These are phyloP conservation scores for Boletus smithii DNA, from an alignment of 1,284 basidiomycete species.

Conservation along the genomic window DNA sequence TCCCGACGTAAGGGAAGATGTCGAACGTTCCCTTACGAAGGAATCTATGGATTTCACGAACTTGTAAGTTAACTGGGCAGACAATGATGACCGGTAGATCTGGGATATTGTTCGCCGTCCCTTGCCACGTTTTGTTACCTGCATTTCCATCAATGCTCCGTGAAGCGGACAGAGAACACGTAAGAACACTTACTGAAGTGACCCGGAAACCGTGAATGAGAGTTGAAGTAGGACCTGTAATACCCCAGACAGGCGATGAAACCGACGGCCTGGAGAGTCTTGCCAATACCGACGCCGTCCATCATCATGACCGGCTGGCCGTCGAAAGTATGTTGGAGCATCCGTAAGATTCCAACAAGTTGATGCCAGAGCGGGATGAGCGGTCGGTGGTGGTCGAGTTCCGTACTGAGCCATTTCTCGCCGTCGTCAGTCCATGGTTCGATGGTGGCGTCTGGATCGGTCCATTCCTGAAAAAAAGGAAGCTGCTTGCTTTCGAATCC, in stretches of 20 bases:
- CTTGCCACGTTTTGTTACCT: background rate
- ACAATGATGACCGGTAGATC: background rate
- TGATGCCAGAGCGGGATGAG: constrained; percentile 7
- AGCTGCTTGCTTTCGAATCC: background rate
- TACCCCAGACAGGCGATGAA: background rate
- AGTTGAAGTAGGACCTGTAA: background rate
- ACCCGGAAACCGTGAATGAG: background rate
- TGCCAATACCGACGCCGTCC: constrained; percentile 10
- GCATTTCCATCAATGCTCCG: no score
- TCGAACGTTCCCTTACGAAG: background rate
- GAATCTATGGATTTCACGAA: background rate
- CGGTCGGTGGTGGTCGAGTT: background rate
- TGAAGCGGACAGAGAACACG: no score
- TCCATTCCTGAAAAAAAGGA: constrained; percentile 10
- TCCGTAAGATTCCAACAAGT: constrained; percentile 6
- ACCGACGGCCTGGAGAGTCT: constrained; percentile 9
- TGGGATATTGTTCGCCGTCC: background rate
- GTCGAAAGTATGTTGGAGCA: constrained; percentile 3
- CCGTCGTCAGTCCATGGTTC: constrained; percentile 11
- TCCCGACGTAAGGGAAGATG: background rate
- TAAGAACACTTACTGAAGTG: background rate
- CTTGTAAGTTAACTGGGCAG: background rate
- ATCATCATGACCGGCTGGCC: constrained; percentile 6
- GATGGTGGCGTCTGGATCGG: background rate
- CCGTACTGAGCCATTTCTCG: background rate